phyloP scores from a whole-genome alignment of 2,329 filamentous ascomycete genomes.

The Xylaria hypoxylon region DNA sequence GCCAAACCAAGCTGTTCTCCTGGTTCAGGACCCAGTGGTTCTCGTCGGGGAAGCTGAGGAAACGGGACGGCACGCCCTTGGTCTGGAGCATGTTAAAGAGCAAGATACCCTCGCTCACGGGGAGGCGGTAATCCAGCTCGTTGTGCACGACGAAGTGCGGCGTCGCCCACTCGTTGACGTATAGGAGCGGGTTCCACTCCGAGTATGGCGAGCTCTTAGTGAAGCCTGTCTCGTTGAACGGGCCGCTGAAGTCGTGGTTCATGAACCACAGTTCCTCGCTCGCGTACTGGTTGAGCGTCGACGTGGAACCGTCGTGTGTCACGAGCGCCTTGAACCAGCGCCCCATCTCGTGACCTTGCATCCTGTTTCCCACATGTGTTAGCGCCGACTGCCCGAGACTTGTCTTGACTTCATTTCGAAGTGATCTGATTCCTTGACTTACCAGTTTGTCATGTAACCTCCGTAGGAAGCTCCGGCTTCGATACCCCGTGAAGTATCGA shows the following conservation, averaged over 20 bases:
- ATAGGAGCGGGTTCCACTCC: conserved; percentile 61
- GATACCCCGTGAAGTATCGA: conserved; percentile 63
- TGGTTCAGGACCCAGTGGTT: conserved; percentile 78
- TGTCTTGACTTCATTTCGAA: not conserved
- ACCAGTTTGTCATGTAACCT: conserved; percentile 68
- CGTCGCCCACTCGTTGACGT: conserved; percentile 70
- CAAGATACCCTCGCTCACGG: conserved; percentile 74
- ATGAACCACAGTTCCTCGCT: conserved; percentile 54
- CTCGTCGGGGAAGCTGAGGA: conserved; percentile 77
- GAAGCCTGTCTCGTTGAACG: conserved; percentile 57
- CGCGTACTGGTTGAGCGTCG: conserved; percentile 52
- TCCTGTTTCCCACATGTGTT: conserved; percentile 50
- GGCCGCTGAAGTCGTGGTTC: conserved; percentile 61
- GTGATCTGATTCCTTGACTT: conserved; percentile 35
- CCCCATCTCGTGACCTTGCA: conserved; percentile 65
- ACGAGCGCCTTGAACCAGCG: conserved; percentile 68
- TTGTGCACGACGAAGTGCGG: conserved; percentile 79
- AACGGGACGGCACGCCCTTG: conserved; percentile 71
- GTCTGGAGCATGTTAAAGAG: conserved; percentile 77
- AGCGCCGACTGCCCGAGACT: not conserved
- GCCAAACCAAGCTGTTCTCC: conserved; percentile 77
- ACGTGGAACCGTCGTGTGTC: conserved; percentile 62
- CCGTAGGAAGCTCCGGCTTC: conserved; percentile 66
- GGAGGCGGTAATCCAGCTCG: conserved; percentile 74
- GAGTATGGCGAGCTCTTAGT: conserved; percentile 56